A percentile compares a stretch with the other conserved stretches of the same genome.
Evolutionary conservation across 140 eudicot species (phyloP).

Genomic region (Anethum foeniculum): DNA sequence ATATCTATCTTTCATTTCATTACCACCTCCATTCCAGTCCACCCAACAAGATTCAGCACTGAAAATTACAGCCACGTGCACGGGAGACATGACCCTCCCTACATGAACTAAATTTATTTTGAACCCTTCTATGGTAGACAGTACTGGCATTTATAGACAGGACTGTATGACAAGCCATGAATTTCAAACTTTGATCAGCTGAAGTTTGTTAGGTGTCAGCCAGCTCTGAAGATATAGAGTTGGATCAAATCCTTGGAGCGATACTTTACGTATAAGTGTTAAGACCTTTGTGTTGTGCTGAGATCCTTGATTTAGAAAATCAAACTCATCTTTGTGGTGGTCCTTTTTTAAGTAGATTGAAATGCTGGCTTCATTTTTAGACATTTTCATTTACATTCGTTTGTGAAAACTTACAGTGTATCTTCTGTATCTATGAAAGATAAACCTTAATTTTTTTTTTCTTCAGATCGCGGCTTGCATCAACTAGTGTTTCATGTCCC

Average conservation of each 20-base stretch:
- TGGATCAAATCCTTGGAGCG: background rate
- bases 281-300: background rate
- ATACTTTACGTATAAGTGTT: background rate
- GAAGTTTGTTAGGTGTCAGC: background rate
- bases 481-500: constrained; percentile 57
- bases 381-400: background rate
- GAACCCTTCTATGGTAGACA: background rate
- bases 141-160: background rate
- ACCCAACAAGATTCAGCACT: background rate
- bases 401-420: background rate
- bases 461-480: constrained; percentile 79
- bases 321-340: too few species aligned
- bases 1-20: background rate
- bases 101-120: background rate
- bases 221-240: background rate
- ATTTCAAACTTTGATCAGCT: background rate
- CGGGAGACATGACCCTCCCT: background rate
- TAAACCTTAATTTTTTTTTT: background rate
- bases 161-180: background rate
- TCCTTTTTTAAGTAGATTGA: background rate
- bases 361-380: background rate
- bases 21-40: background rate
- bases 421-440: background rate
- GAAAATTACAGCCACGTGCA: background rate
- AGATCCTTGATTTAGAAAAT: background rate